A percentile compares a stretch with the other conserved stretches of the same genome.
Conservation (phyloP, 352 stramenopile genomes). For the Pythium guiyangense region DNA sequence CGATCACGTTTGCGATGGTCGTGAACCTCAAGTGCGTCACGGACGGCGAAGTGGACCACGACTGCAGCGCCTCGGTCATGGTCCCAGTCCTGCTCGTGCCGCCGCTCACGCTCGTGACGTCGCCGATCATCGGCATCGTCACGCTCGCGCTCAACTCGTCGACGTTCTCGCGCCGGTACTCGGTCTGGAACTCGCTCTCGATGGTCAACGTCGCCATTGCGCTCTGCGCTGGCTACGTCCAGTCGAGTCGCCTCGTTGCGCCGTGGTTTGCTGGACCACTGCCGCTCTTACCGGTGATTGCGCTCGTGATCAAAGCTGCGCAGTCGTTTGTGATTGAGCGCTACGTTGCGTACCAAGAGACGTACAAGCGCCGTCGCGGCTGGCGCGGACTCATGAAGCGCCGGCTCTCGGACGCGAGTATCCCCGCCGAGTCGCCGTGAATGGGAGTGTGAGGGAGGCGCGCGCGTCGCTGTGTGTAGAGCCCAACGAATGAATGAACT, state of each 20-base stretch:
- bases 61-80: conserved; percentile 73
- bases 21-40: conserved; percentile 80
- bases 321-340: conserved; percentile 67
- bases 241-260: conserved; percentile 66
- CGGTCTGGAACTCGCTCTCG: conserved; percentile 78
- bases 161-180: conserved; percentile 63
- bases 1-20: conserved; percentile 76
- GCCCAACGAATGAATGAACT: too few species aligned
- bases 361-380: conserved; percentile 57
- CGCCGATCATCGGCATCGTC: conserved; percentile 71
- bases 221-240: conserved; percentile 53
- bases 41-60: conserved; percentile 56
- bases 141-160: conserved; percentile 67
- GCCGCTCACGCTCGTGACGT: conserved; percentile 63
- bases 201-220: conserved; percentile 70
- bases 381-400: conserved; percentile 85
- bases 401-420: conserved; percentile 68
- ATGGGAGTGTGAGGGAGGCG: too few species aligned
- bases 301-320: conserved; percentile 55
- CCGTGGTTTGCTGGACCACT: conserved; percentile 77
- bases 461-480: too few species aligned
- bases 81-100: conserved; percentile 65
- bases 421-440: conserved; percentile 57
- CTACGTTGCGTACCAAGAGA: conserved; percentile 80
- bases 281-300: conserved; percentile 59